phyloP scores from a whole-genome alignment of 371 early-diverging fungal species.

The Syncephalastrum sp. region DNA sequence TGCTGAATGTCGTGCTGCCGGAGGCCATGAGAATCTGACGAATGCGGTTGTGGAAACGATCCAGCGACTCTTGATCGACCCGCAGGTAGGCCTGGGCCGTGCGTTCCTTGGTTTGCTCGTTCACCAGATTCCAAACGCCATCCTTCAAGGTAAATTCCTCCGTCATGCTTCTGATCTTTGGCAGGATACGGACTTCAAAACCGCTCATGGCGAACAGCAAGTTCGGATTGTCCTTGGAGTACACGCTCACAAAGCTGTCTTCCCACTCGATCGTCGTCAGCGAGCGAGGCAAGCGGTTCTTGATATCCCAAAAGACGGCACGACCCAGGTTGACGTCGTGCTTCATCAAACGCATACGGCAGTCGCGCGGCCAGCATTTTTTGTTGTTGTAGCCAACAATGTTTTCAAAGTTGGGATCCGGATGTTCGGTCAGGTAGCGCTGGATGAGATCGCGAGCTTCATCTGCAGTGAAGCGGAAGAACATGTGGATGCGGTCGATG shows the following conservation, averaged over 20 bases:
- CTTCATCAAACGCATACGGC: constrained; percentile 98
- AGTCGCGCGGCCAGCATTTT: constrained; percentile 97
- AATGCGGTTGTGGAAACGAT: constrained; percentile 93
- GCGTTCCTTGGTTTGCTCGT: constrained; percentile 95
- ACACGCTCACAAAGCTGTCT: constrained; percentile 93
- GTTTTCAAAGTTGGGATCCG: constrained; percentile 99
- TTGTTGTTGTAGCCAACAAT: constrained; percentile 97
- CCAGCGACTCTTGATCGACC: constrained; percentile 92
- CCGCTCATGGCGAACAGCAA: constrained; percentile 90
- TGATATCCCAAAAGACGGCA: constrained; percentile 98
- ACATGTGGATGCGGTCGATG: constrained; percentile 91
- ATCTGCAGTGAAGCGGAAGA: constrained; percentile 92
- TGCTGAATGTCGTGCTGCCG: constrained; percentile 96
- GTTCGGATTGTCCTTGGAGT: constrained; percentile 96
- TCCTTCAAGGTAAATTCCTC: constrained; percentile 93
- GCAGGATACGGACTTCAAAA: constrained; percentile 89
- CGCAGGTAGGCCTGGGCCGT: constrained; percentile 96
- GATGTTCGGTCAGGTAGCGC: constrained; percentile 95
- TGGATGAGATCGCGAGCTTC: constrained; percentile 96
- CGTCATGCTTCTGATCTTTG: constrained; percentile 81
- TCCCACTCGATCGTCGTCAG: constrained; percentile 98
- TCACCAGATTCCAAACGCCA: constrained; percentile 96
- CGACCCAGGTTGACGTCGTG: constrained; percentile 83
- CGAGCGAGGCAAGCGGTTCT: constrained; percentile 95
- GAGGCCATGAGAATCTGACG: constrained; percentile 98